A percentile compares a stretch with the other conserved stretches of the same genome.
phyloP scores from a whole-genome alignment of 441 rosid genomes.

The Gossypium schwendimanii region DNA sequence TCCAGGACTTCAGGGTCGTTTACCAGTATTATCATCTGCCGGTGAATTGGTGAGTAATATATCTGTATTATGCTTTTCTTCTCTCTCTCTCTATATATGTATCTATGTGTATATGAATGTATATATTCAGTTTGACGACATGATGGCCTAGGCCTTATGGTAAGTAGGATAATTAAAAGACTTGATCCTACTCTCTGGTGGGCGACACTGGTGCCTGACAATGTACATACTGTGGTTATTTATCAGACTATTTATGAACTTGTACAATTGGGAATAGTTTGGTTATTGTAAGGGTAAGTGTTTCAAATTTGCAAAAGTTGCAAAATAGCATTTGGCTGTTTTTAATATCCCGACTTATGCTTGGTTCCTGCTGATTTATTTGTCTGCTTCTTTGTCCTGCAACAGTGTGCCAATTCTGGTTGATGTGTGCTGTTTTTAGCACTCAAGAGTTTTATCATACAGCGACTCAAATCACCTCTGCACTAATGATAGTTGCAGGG shows the following conservation, averaged over 20 bases:
- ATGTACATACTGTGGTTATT: not conserved
- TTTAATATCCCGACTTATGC: not conserved
- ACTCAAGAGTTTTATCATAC: not conserved
- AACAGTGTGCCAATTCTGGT: not conserved
- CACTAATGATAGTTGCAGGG: not conserved
- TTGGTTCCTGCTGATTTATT: not conserved
- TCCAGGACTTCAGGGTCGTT: slow-evolving; percentile 34
- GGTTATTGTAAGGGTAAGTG: not conserved
- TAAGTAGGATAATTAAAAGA: not conserved
- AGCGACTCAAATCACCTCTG: not conserved
- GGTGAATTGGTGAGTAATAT: slow-evolving; percentile 38
- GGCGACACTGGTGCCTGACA: not conserved
- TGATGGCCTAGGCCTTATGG: not conserved
- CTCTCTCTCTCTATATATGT: not conserved
- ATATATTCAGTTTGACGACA: not conserved
- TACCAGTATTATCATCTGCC: slow-evolving; percentile 24
- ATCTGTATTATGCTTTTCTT: not conserved
- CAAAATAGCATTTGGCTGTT: not conserved
- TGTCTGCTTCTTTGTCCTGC: not conserved
- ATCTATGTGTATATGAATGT: no score
- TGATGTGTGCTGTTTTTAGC: not conserved
- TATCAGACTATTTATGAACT: not conserved
- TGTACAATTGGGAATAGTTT: not conserved
- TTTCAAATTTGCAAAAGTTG: not conserved
- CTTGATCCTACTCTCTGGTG: not conserved